Evolutionary conservation across 768 basidiomycete genomes (phyloP).

Genomic region (Paxillus rubicundulus): DNA sequence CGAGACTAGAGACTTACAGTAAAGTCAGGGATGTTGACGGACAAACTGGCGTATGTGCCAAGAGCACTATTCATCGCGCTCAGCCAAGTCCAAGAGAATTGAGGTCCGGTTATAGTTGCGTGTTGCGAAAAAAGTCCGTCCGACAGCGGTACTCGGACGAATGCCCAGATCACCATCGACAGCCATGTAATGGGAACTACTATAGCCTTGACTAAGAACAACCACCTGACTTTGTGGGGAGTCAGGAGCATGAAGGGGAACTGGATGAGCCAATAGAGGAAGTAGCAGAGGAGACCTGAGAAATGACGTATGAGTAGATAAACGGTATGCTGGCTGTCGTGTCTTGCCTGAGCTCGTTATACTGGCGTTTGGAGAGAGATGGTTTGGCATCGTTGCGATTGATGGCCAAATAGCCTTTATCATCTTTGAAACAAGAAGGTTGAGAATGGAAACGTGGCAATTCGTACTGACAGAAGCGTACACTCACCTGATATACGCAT

Average conservation of each 20-base stretch:
- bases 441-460: background rate
- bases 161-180: conserved; percentile 76
- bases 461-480: background rate
- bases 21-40: conserved; percentile 85
- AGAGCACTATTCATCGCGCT: conserved; percentile 73
- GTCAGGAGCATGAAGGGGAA: conserved; percentile 74
- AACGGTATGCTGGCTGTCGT: background rate
- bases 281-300: conserved; percentile 69
- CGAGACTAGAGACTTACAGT: conserved; percentile 39
- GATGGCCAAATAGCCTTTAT: conserved; percentile 84
- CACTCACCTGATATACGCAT: conserved; percentile 59
- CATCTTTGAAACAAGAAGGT: conserved; percentile 40
- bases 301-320: conserved; percentile 1
- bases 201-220: conserved; percentile 70
- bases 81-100: conserved; percentile 74
- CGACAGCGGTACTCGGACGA: conserved; percentile 60
- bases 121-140: conserved; percentile 58
- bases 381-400: conserved; percentile 60
- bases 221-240: conserved; percentile 72
- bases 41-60: conserved; percentile 68
- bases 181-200: conserved; percentile 65
- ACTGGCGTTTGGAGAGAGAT: conserved; percentile 50
- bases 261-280: conserved; percentile 76
- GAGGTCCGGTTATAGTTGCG: conserved; percentile 51
- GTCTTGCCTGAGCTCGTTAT: conserved; percentile 59